Conservation (phyloP, 371 early-diverging fungal species). For the Blakeslea trispora region DNA sequence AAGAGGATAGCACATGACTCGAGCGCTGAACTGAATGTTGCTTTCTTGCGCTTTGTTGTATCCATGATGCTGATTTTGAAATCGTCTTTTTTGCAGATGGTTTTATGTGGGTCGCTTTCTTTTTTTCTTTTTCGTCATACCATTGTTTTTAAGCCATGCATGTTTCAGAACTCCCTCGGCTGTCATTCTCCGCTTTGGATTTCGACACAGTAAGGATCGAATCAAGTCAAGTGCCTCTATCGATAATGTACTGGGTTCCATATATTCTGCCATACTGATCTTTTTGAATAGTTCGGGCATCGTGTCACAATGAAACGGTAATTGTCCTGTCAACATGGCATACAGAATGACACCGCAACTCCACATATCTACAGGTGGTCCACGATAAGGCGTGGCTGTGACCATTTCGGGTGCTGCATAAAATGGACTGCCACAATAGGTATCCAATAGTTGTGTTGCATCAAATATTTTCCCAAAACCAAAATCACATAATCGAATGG, state of each 20-base stretch:
- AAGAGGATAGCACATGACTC: conserved; percentile 9
- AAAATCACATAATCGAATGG: conserved; percentile 90
- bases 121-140: conserved; percentile 4
- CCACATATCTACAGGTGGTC: conserved; percentile 81
- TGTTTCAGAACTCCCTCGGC: conserved; percentile 75
- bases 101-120: not conserved
- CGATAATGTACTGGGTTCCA: conserved; percentile 49
- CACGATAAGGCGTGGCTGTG: conserved; percentile 68
- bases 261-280: conserved; percentile 61
- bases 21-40: not conserved
- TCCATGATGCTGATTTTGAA: not conserved
- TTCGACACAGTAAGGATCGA: conserved; percentile 50
- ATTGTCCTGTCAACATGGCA: conserved; percentile 69
- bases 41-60: not conserved
- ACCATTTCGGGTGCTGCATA: conserved; percentile 90
- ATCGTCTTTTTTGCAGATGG: not conserved
- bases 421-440: conserved; percentile 93
- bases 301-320: conserved; percentile 82
- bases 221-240: conserved; percentile 52
- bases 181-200: conserved; percentile 67
- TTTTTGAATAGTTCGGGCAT: conserved; percentile 69
- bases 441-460: conserved; percentile 76
- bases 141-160: conserved; percentile 62
- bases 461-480: conserved; percentile 87
- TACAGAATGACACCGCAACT: conserved; percentile 76